Evolutionary conservation across 331 rosid genomes (phyloP).

Genomic region (Acacia pycnantha): DNA sequence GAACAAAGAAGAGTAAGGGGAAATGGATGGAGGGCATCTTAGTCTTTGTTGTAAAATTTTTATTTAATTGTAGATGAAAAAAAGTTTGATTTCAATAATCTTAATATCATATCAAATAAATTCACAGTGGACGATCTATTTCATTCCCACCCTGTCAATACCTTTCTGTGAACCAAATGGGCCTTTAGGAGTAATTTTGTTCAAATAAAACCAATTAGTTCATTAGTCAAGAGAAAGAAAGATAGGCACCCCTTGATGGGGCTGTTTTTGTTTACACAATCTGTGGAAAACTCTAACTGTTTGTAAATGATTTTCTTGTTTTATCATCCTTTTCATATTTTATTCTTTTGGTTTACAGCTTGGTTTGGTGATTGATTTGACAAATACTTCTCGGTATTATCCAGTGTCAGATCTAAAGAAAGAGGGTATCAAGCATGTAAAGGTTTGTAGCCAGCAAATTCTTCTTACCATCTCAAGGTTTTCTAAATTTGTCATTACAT

Average conservation of each 20-base stretch:
- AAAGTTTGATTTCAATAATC: background rate
- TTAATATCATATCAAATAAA: too few relatives aligned
- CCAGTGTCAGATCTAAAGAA: conserved; percentile 68
- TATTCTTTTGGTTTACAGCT: conserved; percentile 64
- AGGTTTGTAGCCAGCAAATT: conserved; percentile 50
- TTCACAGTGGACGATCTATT: background rate
- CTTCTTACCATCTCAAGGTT: conserved; percentile 21
- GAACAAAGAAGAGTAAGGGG: background rate
- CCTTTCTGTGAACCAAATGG: background rate
- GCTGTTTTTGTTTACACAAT: background rate
- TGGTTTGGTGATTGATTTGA: conserved; percentile 94
- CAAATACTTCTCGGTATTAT: conserved; percentile 86
- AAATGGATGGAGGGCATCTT: background rate
- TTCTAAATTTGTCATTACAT: conserved; percentile 7
- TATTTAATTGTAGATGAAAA: too few relatives aligned
- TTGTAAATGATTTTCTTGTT: background rate
- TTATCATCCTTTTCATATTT: conserved; percentile 28
- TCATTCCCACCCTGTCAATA: background rate
- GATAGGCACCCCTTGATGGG: background rate
- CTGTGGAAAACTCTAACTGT: background rate
- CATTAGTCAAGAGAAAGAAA: background rate
- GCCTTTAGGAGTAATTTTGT: background rate
- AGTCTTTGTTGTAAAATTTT: background rate
- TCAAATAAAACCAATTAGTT: background rate
- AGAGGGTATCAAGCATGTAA: conserved; percentile 91